phyloP scores from a whole-genome alignment of 2,329 filamentous ascomycete genomes.

The Microdochium paspali region DNA sequence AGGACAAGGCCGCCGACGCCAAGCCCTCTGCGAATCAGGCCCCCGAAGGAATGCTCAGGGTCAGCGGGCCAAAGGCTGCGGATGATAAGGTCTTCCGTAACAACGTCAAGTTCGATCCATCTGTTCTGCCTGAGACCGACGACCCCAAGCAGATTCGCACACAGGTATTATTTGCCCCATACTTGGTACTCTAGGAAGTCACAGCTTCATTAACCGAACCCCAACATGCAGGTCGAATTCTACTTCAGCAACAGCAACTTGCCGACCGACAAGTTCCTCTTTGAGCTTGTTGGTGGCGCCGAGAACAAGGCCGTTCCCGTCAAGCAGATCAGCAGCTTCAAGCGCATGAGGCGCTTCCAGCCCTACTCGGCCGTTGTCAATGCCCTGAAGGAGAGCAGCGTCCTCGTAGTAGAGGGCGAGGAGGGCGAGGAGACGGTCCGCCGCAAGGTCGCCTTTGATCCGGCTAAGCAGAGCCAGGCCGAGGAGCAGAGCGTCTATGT shows the following conservation, averaged over 20 bases:
- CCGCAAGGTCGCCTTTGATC: constrained; percentile 65
- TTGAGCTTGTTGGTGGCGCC: constrained; percentile 65
- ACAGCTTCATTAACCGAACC: not conserved
- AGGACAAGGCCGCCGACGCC: constrained; percentile 3
- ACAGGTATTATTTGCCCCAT: constrained; percentile 47
- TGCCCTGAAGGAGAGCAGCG: constrained; percentile 68
- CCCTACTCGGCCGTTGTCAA: constrained; percentile 75
- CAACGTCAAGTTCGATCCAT: constrained; percentile 64
- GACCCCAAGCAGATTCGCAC: constrained; percentile 75
- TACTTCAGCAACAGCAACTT: constrained; percentile 49
- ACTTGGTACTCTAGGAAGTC: constrained; percentile 1
- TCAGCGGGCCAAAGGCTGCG: constrained; percentile 26
- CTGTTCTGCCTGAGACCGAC: constrained; percentile 56
- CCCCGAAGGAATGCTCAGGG: constrained; percentile 29
- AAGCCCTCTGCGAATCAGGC: constrained; percentile 7
- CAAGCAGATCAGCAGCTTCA: constrained; percentile 73
- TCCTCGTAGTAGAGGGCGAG: constrained; percentile 65
- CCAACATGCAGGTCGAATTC: constrained; percentile 31
- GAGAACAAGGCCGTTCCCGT: constrained; percentile 76
- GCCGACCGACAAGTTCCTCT: constrained; percentile 79
- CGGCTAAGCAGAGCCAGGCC: constrained; percentile 50
- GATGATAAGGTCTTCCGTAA: constrained; percentile 32
- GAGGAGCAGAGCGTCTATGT: constrained; percentile 76
- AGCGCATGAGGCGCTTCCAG: constrained; percentile 93
- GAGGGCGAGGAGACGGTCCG: constrained; percentile 63